A percentile compares a stretch with the other conserved stretches of the same genome.
Conservation (phyloP, 1,284 basidiomycete genomes). For the Amylostereum chailletii region DNA sequence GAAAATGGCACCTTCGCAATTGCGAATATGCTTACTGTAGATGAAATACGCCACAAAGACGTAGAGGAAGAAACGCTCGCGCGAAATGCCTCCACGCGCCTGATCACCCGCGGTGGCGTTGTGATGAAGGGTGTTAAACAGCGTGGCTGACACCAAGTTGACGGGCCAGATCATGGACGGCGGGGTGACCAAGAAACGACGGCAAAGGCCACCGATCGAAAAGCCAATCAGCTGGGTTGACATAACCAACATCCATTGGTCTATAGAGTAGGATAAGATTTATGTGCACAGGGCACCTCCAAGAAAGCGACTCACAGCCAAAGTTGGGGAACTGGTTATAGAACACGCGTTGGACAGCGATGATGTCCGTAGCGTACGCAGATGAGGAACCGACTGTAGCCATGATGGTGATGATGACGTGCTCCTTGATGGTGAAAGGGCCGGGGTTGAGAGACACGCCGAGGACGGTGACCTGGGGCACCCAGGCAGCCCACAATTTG, state of each 20-base stretch:
- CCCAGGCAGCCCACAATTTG: conserved; percentile 35
- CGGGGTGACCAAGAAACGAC: conserved; percentile 75
- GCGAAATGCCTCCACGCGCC: conserved; percentile 54
- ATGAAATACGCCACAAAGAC: conserved; percentile 41
- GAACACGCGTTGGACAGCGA: conserved; percentile 64
- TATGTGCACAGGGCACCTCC: conserved; percentile 14
- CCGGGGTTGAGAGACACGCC: conserved; percentile 57
- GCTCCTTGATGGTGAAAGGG: conserved; percentile 67
- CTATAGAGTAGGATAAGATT: conserved; percentile 18
- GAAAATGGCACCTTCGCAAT: background rate
- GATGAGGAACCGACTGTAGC: conserved; percentile 54
- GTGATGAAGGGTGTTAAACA: conserved; percentile 72
- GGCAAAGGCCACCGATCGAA: conserved; percentile 72
- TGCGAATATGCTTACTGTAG: conserved; percentile 36
- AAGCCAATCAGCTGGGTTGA: conserved; percentile 68
- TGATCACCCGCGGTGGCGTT: conserved; percentile 57
- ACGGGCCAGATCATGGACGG: conserved; percentile 91
- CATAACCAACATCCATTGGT: conserved; percentile 69
- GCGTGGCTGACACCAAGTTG: conserved; percentile 75
- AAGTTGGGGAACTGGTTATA: conserved; percentile 57
- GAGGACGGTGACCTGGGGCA: conserved; percentile 44
- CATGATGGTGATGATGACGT: conserved; percentile 71
- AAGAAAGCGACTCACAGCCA: conserved; percentile 31
- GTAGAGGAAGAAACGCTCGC: conserved; percentile 69
- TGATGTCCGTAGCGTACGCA: conserved; percentile 67